A percentile compares a stretch with the other conserved stretches of the same genome.
Evolutionary conservation across 768 basidiomycete genomes (phyloP).

Genomic region (Leucosporidium creatinivorum): DNA sequence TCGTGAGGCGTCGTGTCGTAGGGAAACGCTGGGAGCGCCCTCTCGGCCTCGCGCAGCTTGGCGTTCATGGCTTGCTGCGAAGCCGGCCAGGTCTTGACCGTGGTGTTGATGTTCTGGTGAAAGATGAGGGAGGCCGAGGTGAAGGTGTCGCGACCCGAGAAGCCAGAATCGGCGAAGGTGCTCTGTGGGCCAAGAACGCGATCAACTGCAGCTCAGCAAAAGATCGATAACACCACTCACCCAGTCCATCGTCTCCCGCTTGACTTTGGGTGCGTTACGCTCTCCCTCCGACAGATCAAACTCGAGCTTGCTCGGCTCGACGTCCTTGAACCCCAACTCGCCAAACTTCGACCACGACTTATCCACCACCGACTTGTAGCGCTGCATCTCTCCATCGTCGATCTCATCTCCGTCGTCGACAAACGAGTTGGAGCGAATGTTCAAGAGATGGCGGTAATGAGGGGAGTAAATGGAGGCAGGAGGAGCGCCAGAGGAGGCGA

Average conservation of each 20-base stretch:
- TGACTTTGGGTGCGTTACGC: slow-evolving; percentile 50
- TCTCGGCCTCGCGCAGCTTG: slow-evolving; percentile 23
- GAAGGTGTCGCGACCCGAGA: slow-evolving; percentile 33
- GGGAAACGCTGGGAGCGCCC: slow-evolving; percentile 66
- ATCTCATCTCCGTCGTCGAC: slow-evolving; percentile 20
- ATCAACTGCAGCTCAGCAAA: not conserved
- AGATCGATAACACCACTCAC: not conserved
- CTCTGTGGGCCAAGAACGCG: not conserved
- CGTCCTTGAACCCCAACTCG: slow-evolving; percentile 51
- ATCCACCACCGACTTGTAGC: slow-evolving; percentile 27
- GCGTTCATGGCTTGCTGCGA: slow-evolving; percentile 4
- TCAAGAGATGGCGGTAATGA: slow-evolving; percentile 36
- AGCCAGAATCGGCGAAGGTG: slow-evolving; percentile 33
- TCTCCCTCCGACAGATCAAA: slow-evolving; percentile 91
- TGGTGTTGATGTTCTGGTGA: slow-evolving; percentile 51
- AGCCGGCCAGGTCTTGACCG: slow-evolving; percentile 53
- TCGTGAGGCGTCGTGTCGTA: slow-evolving; percentile 90
- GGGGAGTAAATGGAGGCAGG: slow-evolving; percentile 14
- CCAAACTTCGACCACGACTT: slow-evolving; percentile 74
- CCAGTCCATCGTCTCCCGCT: slow-evolving; percentile 35
- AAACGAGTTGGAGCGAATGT: slow-evolving; percentile 33
- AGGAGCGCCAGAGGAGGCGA: slow-evolving; percentile 1
- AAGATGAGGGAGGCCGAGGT: slow-evolving; percentile 56
- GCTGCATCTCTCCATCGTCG: slow-evolving; percentile 30
- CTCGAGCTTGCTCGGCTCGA: slow-evolving; percentile 64